Evolutionary conservation across 108 stramenopile genomes (phyloP).

Genomic region (Skeletonema grethae): DNA sequence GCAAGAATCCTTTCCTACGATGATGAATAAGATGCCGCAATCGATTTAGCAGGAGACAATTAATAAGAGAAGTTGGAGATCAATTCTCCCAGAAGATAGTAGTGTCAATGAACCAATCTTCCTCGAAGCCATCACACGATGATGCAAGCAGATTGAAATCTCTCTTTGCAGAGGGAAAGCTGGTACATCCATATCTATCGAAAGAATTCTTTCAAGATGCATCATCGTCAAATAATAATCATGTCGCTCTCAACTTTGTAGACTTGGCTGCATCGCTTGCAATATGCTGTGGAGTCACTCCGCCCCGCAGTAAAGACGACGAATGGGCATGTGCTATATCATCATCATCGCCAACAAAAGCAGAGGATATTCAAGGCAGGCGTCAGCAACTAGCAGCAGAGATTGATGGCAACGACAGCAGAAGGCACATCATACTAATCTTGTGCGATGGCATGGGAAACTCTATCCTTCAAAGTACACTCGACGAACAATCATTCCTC

Average conservation of each 20-base stretch:
- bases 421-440: slow-evolving; percentile 34
- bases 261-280: slow-evolving; percentile 33
- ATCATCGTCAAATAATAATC: not conserved
- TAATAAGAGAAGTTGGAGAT: too few species aligned
- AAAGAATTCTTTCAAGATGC: slow-evolving; percentile 8
- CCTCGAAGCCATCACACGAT: not conserved
- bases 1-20: too few species aligned
- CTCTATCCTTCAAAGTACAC: slow-evolving; percentile 11
- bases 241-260: slow-evolving; percentile 14
- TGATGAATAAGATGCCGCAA: too few species aligned
- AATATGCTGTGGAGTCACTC: slow-evolving; percentile 23
- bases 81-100: too few species aligned
- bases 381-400: slow-evolving; percentile 21
- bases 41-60: too few species aligned
- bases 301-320: not conserved
- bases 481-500: slow-evolving; percentile 13
- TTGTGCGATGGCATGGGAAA: slow-evolving; percentile 48
- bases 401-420: slow-evolving; percentile 17
- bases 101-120: not conserved
- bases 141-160: slow-evolving; percentile 4
- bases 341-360: not conserved
- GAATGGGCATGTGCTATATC: not conserved
- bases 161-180: slow-evolving; percentile 24
- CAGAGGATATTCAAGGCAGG: slow-evolving; percentile 15
- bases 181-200: slow-evolving; percentile 33